A percentile compares a stretch with the other conserved stretches of the same genome.
Evolutionary conservation across 139 green algal species (phyloP).

Genomic region (Coccomyxa sp.): DNA sequence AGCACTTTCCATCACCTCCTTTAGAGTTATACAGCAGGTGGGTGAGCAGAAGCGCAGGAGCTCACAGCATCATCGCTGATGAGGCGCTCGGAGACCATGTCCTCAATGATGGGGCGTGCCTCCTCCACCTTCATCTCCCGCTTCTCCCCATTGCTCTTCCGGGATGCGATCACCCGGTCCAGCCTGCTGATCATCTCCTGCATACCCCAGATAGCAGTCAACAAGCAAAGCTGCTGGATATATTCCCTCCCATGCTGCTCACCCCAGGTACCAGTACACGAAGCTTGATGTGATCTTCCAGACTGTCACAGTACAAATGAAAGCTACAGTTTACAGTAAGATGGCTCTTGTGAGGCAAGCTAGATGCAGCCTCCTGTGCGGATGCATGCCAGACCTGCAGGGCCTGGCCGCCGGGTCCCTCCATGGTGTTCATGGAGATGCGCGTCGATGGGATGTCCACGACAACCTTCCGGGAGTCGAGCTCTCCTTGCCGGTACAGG

Average conservation of each 20-base stretch:
- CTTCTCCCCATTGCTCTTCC: constrained; percentile 39
- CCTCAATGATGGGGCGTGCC: constrained; percentile 71
- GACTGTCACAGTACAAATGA: too few relatives aligned
- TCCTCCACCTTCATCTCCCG: constrained; percentile 64
- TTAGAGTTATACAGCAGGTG: too few relatives aligned
- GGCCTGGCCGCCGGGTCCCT: neutral
- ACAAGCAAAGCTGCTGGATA: too few relatives aligned
- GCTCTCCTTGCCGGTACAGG: constrained; percentile 32
- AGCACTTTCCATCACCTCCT: too few relatives aligned
- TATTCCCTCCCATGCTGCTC: too few relatives aligned
- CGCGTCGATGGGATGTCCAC: constrained; percentile 57
- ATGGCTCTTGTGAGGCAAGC: too few relatives aligned
- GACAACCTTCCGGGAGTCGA: constrained; percentile 66
- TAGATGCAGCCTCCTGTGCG: too few relatives aligned
- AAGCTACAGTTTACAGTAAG: too few relatives aligned
- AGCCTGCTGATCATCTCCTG: constrained; percentile 53
- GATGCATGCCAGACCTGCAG: too few relatives aligned
- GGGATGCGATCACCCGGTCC: constrained; percentile 36
- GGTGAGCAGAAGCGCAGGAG: too few relatives aligned
- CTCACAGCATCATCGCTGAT: constrained; percentile 57
- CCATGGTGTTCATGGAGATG: neutral
- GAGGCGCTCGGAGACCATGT: constrained; percentile 72
- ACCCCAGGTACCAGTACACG: too few relatives aligned
- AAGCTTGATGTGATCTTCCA: too few relatives aligned
- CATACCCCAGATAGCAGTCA: neutral